These are phyloP conservation scores for Cystofilobasidium capitatum DNA, from an alignment of 768 basidiomycete genomes.

Conservation along the genomic window DNA sequence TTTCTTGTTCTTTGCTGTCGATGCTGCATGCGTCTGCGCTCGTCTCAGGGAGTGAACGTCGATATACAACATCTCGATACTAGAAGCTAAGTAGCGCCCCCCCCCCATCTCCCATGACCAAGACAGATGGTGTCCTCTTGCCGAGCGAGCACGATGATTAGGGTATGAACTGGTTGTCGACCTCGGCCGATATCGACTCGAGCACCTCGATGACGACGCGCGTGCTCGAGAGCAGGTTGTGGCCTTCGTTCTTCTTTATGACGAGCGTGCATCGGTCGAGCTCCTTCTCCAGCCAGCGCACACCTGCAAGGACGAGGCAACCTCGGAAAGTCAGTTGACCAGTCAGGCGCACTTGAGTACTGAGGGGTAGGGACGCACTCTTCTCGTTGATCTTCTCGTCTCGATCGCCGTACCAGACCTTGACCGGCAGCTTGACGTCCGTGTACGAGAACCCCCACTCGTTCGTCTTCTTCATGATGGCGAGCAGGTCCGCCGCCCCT, in stretches of 20 bases:
- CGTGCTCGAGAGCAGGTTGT: conserved; percentile 86
- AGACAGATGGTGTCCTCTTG: too few relatives aligned
- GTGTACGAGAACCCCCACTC: conserved; percentile 85
- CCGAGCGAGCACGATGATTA: too few relatives aligned
- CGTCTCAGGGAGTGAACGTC: too few relatives aligned
- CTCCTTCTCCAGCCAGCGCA: conserved; percentile 69
- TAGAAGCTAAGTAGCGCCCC: too few relatives aligned
- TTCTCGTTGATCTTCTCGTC: conserved; percentile 91
- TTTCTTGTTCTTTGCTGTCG: too few relatives aligned
- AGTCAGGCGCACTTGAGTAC: not conserved
- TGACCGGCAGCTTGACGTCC: conserved; percentile 63
- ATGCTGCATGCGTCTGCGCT: too few relatives aligned
- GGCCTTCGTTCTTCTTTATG: conserved; percentile 79
- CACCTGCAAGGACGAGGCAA: conserved; percentile 31
- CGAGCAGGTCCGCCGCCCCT: conserved; percentile 77
- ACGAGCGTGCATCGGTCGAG: conserved; percentile 72
- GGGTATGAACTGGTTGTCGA: too few relatives aligned
- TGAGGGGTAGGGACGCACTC: conserved; percentile 40
- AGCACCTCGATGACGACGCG: conserved; percentile 75
- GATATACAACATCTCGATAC: too few relatives aligned
- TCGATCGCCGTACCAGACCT: conserved; percentile 84
- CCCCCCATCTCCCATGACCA: too few relatives aligned
- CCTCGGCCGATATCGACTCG: conserved; percentile 43
- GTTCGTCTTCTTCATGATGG: conserved; percentile 60
- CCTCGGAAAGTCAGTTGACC: not conserved